Conservation (phyloP, 495 filamentous ascomycete genomes). For the Aspergillus taichungensis region DNA sequence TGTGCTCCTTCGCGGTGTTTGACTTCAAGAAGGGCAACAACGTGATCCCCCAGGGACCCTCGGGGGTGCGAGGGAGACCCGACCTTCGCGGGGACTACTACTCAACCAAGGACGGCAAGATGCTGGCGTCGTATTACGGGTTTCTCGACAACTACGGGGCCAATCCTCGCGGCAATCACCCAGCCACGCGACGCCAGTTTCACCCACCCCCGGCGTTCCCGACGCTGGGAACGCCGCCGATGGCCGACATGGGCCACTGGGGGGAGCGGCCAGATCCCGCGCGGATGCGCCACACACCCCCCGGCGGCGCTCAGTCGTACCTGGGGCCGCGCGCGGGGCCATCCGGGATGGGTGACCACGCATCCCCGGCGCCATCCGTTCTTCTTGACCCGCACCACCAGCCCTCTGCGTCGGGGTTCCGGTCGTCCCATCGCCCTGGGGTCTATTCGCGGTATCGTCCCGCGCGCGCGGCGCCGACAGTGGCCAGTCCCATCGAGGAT, state of each 20-base stretch:
- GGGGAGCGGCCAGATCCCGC: constrained; percentile 37
- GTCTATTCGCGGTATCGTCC: constrained; percentile 46
- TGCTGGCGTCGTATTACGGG: constrained; percentile 88
- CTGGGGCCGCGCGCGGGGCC: constrained; percentile 17
- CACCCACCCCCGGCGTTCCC: constrained; percentile 76
- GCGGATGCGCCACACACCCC: constrained; percentile 22
- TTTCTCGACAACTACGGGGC: constrained; percentile 84
- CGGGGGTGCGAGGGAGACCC: constrained; percentile 23
- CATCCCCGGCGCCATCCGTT: constrained; percentile 51
- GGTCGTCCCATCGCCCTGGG: constrained; percentile 28
- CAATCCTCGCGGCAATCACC: constrained; percentile 51
- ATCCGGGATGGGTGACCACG: constrained; percentile 17
- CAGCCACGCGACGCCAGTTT: constrained; percentile 44
- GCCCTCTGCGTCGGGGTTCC: constrained; percentile 51
- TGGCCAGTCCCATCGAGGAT: constrained; percentile 34
- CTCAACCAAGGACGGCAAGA: constrained; percentile 90
- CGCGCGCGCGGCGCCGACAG: constrained; percentile 24
- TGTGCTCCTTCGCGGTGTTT: constrained; percentile 97
- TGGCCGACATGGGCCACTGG: constrained; percentile 38
- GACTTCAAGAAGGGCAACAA: constrained; percentile 82
- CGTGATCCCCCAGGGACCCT: constrained; percentile 36
- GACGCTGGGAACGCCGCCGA: constrained; percentile 54
- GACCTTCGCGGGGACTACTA: constrained; percentile 88
- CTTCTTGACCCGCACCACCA: constrained; percentile 84
- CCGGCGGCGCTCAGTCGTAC: constrained; percentile 9